Conservation (phyloP, 139 green algal genomes). For the Coccomyxa sp. region DNA sequence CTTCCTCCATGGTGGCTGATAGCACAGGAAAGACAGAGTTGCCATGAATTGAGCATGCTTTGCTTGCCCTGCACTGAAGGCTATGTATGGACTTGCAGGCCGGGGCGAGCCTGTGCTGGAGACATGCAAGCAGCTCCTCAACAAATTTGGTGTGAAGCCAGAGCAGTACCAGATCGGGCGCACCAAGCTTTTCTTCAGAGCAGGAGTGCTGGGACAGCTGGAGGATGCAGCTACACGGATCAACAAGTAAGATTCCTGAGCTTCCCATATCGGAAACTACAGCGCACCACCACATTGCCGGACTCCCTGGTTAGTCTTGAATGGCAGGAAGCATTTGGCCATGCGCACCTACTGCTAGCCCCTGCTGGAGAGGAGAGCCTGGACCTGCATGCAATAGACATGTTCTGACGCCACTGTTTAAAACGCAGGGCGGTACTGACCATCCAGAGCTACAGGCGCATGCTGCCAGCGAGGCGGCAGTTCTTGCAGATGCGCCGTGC, state of each 20-base stretch:
- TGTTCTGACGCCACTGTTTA: no score
- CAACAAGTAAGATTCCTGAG: slow-evolving; percentile 20
- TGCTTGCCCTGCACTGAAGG: no score
- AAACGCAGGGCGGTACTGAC: slow-evolving; percentile 52
- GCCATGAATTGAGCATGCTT: no score
- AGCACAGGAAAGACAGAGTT: no score
- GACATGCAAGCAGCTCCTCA: slow-evolving; percentile 53
- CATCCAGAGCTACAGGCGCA: slow-evolving; percentile 44
- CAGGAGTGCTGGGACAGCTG: slow-evolving; percentile 70
- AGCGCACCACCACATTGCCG: background rate
- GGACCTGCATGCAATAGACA: no score
- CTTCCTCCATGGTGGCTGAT: no score
- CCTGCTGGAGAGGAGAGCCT: no score
- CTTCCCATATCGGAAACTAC: no score
- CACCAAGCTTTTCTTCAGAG: slow-evolving; percentile 84
- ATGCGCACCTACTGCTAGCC: no score
- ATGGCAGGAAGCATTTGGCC: no score
- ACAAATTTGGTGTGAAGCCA: slow-evolving; percentile 51
- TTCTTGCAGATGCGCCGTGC: slow-evolving; percentile 25
- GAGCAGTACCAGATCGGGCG: slow-evolving; percentile 61
- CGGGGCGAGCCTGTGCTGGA: slow-evolving; percentile 16
- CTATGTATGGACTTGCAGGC: no score
- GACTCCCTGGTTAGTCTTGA: no score
- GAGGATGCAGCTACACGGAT: slow-evolving; percentile 51
- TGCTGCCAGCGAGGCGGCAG: slow-evolving; percentile 21